Percentiles rank a stretch among this genome's conserved stretches.
phyloP scores from a whole-genome alignment of 1,139 yeast genomes.

The Scheffersomyces cryptocercus region DNA sequence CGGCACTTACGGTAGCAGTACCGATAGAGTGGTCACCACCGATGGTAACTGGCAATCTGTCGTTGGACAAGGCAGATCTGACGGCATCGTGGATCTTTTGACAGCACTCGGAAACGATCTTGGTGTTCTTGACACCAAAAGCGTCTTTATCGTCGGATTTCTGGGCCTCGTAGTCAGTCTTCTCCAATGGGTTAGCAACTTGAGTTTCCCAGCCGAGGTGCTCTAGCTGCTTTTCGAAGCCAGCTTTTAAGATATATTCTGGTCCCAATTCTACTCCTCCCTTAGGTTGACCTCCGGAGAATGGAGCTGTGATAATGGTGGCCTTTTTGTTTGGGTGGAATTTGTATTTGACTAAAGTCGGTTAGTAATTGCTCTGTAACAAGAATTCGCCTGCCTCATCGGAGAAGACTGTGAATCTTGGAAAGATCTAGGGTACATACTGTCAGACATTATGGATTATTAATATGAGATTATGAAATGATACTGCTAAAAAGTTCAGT shows the following conservation, averaged over 20 bases:
- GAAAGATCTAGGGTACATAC: no score
- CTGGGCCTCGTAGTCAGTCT: constrained; percentile 42
- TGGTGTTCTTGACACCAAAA: constrained; percentile 70
- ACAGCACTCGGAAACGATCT: constrained; percentile 75
- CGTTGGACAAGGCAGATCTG: constrained; percentile 43
- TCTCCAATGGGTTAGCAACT: constrained; percentile 58
- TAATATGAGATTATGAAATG: no score
- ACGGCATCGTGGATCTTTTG: constrained; percentile 65
- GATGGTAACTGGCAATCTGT: constrained; percentile 73
- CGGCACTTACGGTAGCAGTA: constrained; percentile 88
- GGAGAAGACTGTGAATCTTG: no score
- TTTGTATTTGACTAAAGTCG: constrained; percentile 36
- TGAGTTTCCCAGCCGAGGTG: constrained; percentile 71
- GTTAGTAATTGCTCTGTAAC: background rate
- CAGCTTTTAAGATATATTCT: constrained; percentile 70
- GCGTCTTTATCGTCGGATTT: constrained; percentile 47
- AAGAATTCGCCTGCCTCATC: no score
- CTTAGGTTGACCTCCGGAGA: constrained; percentile 95
- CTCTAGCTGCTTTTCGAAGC: constrained; percentile 63
- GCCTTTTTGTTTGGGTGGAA: constrained; percentile 55
- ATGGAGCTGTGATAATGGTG: constrained; percentile 79
- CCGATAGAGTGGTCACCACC: constrained; percentile 99
- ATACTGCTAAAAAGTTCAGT: no score
- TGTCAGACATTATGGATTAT: no score
- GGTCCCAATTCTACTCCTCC: constrained; percentile 96